Evolutionary conservation across 441 rosid species (phyloP), one percentile per base, ranked within the genome.

Genomic region (Erodium chrysanthum): DNA sequence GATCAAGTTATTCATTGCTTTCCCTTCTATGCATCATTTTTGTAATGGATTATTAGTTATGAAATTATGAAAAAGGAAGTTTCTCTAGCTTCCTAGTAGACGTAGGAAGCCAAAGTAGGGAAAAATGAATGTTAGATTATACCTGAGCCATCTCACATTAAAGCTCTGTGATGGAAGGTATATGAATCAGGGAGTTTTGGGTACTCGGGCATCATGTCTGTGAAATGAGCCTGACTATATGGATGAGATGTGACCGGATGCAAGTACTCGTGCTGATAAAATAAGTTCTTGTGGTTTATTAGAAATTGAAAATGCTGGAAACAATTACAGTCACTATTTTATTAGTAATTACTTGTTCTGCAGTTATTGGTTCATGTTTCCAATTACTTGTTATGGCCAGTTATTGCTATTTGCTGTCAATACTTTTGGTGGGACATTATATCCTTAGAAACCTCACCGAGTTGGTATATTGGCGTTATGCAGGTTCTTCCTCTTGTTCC

Each of bases 401-500:
- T 35, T 5, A 35, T 35, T 6, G 5, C 40, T 35, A 35, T 0
- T 35, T 35, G 40, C 40, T 35, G 7, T 8, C 40, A 35, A 5
- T 35, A 35, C 40, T 35, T 35, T 5, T 35, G 40, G 40, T 7
- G 40, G 40, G 40, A 35, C 25, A 4, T 56, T 56, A 20, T 18
- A 56, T 21, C 12, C 3, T 56, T 56, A 12, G 37, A 25, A 61
- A 0, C 37, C 25, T 23, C 17, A 2, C 62, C 21, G 12, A 56
- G 62, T 20, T 10, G 11, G 29, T 56, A 10, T 56, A 10, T 10
- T 56, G 61, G 18, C 10, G 14, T 25, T 69, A 52, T 73, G 75
- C 81, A 92, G 98, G 98, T 93, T 66, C 91, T 93, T 72, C 97
- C 98, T 73, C 92, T 93, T 17, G 98, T 91, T 77, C 97, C 98